Base-by-base conservation (phyloP, 1,284 basidiomycete genomes). In the Fistulina hepatica region DNA sequence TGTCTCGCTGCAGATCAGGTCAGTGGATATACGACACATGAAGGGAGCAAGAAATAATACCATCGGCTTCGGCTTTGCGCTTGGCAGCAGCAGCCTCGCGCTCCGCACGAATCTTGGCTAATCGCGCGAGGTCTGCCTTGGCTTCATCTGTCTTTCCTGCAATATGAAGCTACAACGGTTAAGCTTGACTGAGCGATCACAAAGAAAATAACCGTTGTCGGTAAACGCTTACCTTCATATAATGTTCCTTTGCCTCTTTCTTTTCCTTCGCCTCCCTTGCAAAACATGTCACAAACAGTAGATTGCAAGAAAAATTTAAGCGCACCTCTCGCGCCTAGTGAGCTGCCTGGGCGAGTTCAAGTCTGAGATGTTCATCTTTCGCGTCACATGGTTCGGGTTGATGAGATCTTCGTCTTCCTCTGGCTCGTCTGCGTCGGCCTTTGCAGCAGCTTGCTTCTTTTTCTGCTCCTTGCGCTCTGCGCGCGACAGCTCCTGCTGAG, bases 121-220 rank as follows among this genome's bases (percentile, higher is more conserved):
- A 73, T 38, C 91, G 76, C 13, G 81, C 76, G 31, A 95, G 74
- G 58, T 95, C 91, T 4, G 75, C 57, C 61, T 90, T 85, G 23
- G 91, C 90, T 57, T 94, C 70, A 20, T 82, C 76, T 0, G 91
- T 94, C 76, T 94, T 84, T 44, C 90, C 89, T 57, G 71, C 63
- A 15, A 63, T 42, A 49, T 85, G 82, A 17, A 82, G 65, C 81
- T 84, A 44, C 5, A 41, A 24, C 31, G 22, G 5, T 35, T 28
- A 9, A 41, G 22, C 21, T 21, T 20, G 21, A 25, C 44, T 39
- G 48, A 41, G 46, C 30, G n/a, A 23, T 17, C 21, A 21, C n/a
- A 27, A 32, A 19, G 20, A 19, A 21, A 13, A 20, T 15, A 45
- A n/a, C n/a, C n/a, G n/a, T n/a, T n/a, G n/a, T n/a, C n/a, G n/a